Base-by-base conservation (phyloP, 257 asterid species). In the Solanum medicagineum region DNA sequence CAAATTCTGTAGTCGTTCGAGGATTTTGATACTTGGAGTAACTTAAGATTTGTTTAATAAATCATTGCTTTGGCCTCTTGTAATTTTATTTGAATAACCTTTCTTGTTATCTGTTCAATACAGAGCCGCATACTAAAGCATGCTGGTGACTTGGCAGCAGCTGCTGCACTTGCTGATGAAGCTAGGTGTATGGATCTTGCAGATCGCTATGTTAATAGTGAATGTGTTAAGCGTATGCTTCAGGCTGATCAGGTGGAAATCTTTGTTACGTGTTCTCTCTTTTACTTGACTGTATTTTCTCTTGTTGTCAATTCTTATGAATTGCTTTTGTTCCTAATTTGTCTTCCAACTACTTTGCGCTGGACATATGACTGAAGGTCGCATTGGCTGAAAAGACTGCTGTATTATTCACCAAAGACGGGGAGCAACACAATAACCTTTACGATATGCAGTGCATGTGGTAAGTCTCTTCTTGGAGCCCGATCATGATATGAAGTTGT, bases 391-490 rank as follows among this genome's bases (percentile, higher is more conserved):
- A 97, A 89, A 95, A 95, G 90, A 97, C 97, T 20, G 99, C 99
- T 44, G 93, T 94, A 70, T 88, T 97, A 75, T 97, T 95, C 90
- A 97, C 98, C 32, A 97, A 95, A 94, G 99, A 97, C 77, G 99
- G 99, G 84, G 99, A 97, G 85, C 99, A 95, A 86, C 99, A 97
- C 87, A 97, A 94, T 90, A 97, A 92, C 87, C 97, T 97, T 83
- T 94, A 97, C 74, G 99, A 97, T 90, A 97, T 97, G 99, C 99
- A 97, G 92, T 95, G 99, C 98, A 97, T 97, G 99, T 97, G 99
- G 99, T 95, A 79, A 24, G 93, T 85, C 65, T 53, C 65, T 54
- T 44, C 10, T 59, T 82, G 83, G 65, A 26, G 65, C 65, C 83
- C 1, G 7, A 53, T 79, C 83, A 53, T 29, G 83, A 11, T 53